These are phyloP conservation scores for Mycena chlorophos DNA, from an alignment of 768 basidiomycete genomes.

Conservation along the genomic window DNA sequence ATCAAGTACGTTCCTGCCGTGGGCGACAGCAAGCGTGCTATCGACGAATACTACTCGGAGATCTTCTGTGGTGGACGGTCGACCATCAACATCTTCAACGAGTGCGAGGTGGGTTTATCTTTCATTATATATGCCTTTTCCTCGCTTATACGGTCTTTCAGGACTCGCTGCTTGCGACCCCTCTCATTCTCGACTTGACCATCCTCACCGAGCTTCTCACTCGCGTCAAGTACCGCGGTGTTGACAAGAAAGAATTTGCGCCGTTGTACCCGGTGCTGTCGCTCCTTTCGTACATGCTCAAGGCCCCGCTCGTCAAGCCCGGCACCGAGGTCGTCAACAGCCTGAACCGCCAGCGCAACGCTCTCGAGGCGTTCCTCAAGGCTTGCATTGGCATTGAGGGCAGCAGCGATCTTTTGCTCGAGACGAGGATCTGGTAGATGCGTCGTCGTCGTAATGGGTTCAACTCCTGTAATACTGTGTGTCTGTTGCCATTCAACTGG, in stretches of 20 bases:
- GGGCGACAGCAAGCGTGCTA: constrained; percentile 97
- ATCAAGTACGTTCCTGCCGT: constrained; percentile 98
- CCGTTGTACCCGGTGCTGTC: constrained; percentile 91
- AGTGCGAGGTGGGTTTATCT: constrained; percentile 75
- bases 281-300: constrained; percentile 94
- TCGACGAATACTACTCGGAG: constrained; percentile 99
- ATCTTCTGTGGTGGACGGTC: constrained; percentile 94
- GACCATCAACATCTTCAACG: constrained; percentile 96
- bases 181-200: constrained; percentile 89
- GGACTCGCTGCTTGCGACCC: constrained; percentile 95
- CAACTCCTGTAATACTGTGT: constrained; percentile 17
- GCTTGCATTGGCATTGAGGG: constrained; percentile 89
- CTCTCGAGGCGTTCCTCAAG: constrained; percentile 91
- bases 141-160: constrained; percentile 13
- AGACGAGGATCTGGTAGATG: constrained; percentile 84
- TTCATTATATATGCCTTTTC: neutral
- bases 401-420: constrained; percentile 79
- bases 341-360: constrained; percentile 91
- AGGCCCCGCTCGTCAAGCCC: constrained; percentile 95
- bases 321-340: constrained; percentile 95
- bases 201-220: constrained; percentile 94
- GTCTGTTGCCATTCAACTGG: constrained; percentile 20
- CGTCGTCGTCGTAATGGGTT: constrained; percentile 8
- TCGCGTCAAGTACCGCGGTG: constrained; percentile 81
- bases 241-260: constrained; percentile 60